Base-by-base conservation (phyloP, 2,329 filamentous ascomycete species). In the Curvularia sp. region DNA sequence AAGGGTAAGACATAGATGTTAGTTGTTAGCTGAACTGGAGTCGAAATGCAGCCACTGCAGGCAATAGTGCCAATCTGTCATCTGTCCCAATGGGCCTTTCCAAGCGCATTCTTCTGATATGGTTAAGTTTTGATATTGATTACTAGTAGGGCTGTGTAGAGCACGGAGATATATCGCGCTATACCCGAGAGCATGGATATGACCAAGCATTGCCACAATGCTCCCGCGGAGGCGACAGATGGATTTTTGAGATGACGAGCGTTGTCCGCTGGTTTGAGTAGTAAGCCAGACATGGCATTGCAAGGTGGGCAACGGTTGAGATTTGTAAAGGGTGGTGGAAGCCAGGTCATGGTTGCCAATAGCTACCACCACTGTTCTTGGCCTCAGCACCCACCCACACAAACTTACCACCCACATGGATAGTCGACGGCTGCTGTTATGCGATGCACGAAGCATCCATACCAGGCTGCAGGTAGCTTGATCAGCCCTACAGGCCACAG, bases 401-500 rank as follows among this genome's bases (percentile, higher is more conserved):
- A 27, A 3, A 4, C 25, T 4, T 27, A 27, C 25, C 25, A 15
- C 25, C 18, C 25, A 19, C 25, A 46, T n/a, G 9, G 43, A 13
- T 32, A 15, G 27, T 19, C 27, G 7, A 19, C n/a, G 25, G 28
- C 1, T 32, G 27, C 43, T 32, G 27, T 18, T 18, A 21, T 18
- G 28, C 27, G 18, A 30, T 5, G 27, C 27, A 46, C 28, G 12
- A 19, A 46, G n/a, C n/a, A 12, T 8, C 18, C 18, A 25, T 12
- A 28, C 25, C 43, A 30, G 25, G 15, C 43, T 46, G 43, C 27
- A 46, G 27, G 18, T 46, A 30, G 18, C 25, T 30, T 46, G 32
- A 46, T 46, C 43, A 46, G 43, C 43, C 43, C 43, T 46, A 46
- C 27, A 19, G 28, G 18, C 43, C n/a, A 19, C 27, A 19, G 27